phyloP scores from a whole-genome alignment of 192 early-diverging fungal genomes.

The Chytriomyces sp. region DNA sequence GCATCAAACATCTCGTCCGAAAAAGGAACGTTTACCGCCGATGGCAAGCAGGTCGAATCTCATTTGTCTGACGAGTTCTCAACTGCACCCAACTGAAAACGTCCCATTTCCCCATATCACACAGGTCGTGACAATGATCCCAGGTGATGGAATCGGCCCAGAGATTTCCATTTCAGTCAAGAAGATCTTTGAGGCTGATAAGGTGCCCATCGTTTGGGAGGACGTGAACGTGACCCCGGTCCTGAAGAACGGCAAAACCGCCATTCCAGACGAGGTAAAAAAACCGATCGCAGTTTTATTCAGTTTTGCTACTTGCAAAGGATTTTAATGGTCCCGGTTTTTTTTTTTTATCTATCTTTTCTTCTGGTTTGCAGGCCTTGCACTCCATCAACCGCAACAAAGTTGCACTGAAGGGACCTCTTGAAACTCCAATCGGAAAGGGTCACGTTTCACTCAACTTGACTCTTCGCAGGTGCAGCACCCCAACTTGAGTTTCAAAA shows the following conservation, averaged over 20 bases:
- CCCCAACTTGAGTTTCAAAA: neutral
- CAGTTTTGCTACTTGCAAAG: too few species aligned
- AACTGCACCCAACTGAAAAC: neutral
- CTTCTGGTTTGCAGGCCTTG: too few species aligned
- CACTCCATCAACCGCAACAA: slow-evolving; percentile 93
- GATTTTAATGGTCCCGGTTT: too few species aligned
- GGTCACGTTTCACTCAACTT: slow-evolving; percentile 94
- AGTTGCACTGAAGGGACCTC: slow-evolving; percentile 95
- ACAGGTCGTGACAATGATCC: slow-evolving; percentile 86
- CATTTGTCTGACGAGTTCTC: neutral
- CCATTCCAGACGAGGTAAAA: slow-evolving; percentile 89
- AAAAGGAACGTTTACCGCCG: slow-evolving; percentile 25
- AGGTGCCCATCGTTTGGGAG: slow-evolving; percentile 96
- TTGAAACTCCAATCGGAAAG: slow-evolving; percentile 98
- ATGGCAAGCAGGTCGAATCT: neutral
- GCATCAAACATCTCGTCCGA: slow-evolving; percentile 15
- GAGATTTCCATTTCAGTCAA: slow-evolving; percentile 94
- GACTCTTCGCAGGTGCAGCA: slow-evolving; percentile 56
- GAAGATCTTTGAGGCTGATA: slow-evolving; percentile 89
- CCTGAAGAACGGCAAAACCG: slow-evolving; percentile 88
- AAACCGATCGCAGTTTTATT: too few species aligned
- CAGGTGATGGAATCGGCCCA: slow-evolving; percentile 98
- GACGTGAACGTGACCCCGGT: slow-evolving; percentile 91
- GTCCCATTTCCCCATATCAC: slow-evolving; percentile 39
- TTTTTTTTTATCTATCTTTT: too few species aligned